Percentiles rank a stretch among this genome's conserved stretches.
phyloP scores from a whole-genome alignment of 2,329 filamentous ascomycete genomes.

The Colletotrichum euphorbiae region DNA sequence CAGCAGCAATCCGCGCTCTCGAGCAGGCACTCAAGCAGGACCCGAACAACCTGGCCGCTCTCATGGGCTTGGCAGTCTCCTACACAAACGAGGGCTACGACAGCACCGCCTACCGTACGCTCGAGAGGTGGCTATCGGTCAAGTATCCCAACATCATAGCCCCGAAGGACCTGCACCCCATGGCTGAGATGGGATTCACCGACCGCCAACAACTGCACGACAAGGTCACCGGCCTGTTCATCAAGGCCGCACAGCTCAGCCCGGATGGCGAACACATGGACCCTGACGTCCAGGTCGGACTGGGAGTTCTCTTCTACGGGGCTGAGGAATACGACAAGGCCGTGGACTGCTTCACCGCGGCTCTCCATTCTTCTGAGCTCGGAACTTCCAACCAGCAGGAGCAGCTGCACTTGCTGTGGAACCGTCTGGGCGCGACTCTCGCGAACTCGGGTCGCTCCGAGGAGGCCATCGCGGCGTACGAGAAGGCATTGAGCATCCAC shows the following conservation, averaged over 20 bases:
- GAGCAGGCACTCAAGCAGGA: conserved; percentile 92
- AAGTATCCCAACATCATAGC: conserved; percentile 90
- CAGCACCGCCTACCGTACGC: conserved; percentile 92
- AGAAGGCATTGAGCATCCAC: conserved; percentile 87
- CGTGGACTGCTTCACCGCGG: conserved; percentile 96
- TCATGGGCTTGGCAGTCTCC: conserved; percentile 95
- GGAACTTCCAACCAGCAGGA: conserved; percentile 86
- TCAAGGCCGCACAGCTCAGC: conserved; percentile 89
- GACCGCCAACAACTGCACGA: conserved; percentile 91
- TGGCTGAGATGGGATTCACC: conserved; percentile 91
- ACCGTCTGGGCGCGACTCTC: conserved; percentile 93
- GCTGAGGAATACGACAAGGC: conserved; percentile 98
- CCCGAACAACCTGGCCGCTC: conserved; percentile 84
- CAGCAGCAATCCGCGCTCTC: conserved; percentile 91
- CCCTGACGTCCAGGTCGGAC: conserved; percentile 95
- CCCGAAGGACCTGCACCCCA: conserved; percentile 76
- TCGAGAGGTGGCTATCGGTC: conserved; percentile 96
- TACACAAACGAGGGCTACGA: conserved; percentile 99
- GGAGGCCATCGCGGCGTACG: conserved; percentile 97
- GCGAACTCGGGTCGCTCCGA: conserved; percentile 94
- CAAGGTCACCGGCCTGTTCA: conserved; percentile 90
- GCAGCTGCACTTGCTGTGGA: conserved; percentile 96
- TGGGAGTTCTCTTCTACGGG: conserved; percentile 97
- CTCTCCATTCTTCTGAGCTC: conserved; percentile 85
- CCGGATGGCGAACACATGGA: conserved; percentile 97